Base-by-base conservation (phyloP, 306 rosid genomes). In the Albizia julibrissin region DNA sequence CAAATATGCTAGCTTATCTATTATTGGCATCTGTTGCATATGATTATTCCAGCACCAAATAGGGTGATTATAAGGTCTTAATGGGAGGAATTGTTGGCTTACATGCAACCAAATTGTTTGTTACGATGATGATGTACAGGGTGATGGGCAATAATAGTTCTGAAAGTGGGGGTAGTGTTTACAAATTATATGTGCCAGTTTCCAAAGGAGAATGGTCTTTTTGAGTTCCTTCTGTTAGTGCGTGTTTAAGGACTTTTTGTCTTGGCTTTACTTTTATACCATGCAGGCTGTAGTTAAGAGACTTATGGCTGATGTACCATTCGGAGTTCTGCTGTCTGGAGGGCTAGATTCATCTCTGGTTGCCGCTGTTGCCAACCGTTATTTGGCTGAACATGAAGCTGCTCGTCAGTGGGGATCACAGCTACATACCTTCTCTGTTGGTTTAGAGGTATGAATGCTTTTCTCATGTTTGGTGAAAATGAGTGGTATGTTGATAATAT, bases 231-330 rank as follows among this genome's bases (percentile, higher is more conserved):
- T 82, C n/a, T 9, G 27, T 2, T 80, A 16, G 72, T 43, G 43
- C 67, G 12, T 52, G 79, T 18, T 54, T 21, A 27, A 11, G 21
- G 80, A 49, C 80, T 70, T 59, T 13, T 52, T 61, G 44, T 19
- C 44, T 61, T 79, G 67, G 75, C 69, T 82, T 84, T 74, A 56
- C 59, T 76, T 49, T 77, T 66, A 86, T 78, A 69, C 85, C 78
- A 77, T 74, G 83, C 87, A 95, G 99, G 97, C 99, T 82, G 98
- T 96, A 46, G 22, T 85, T 16, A 96, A 96, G 90, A 93, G 99
- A 89, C 92, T 96, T 84, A 96, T 96, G 99, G 91, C 97, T 74
- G 98, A 96, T 83, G 99, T 96, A 62, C 99, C 99, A 64, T 95
- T 96, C 43, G 99, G 99, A 69, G 97, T 96, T 79, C 98, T 96